Evolutionary conservation across 805 yeast species (phyloP), one percentile per base, ranked within the genome.

Genomic region (Komagataella ulmi): DNA sequence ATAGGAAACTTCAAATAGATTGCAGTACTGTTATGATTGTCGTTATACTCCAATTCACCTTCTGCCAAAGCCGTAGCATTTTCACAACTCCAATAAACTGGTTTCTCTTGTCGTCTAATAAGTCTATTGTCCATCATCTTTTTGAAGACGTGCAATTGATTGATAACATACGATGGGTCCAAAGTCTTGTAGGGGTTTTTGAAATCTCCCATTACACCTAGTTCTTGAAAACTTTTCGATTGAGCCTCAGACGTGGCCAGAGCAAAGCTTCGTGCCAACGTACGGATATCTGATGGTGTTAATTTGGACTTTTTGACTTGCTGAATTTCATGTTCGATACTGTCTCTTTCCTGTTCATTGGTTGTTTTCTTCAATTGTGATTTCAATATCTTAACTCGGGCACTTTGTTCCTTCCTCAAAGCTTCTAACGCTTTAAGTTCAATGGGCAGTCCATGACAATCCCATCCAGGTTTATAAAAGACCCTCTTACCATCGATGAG

Each of bases 1-100:
- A n/a, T 24, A 7, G 89, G 89, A 57, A 85, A 89, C 57, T 77
- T 80, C 6, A 85, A 79, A 61, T 75, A 81, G 0, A 79, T 80
- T 2, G 96, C 83, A 4, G 71, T 76, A 0, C 95, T 85, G 46
- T 61, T 70, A 64, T 88, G 96, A 14, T 72, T 61, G 18, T 78
- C 79, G 50, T 85, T 85, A 65, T 93, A 93, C 61, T 91, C 97
- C 53, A 93, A 72, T 64, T 93, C 99, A 18, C 97, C 91, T 65
- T 93, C 99, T 0, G 99, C 99, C 55, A 93, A 70, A 0, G 98
- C 98, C 0, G 99, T 90, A 53, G 80, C 77, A 2, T 96, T 87
- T 61, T 90, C 97, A 55, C 91, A 83, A 1, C 97, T 95, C 97
- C 98, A 93, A 74, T 84, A 93, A 1, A 95, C 98, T 0, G 99